Base-by-base conservation (phyloP, 2,329 filamentous ascomycete species). In the Calonectria henricotiae region DNA sequence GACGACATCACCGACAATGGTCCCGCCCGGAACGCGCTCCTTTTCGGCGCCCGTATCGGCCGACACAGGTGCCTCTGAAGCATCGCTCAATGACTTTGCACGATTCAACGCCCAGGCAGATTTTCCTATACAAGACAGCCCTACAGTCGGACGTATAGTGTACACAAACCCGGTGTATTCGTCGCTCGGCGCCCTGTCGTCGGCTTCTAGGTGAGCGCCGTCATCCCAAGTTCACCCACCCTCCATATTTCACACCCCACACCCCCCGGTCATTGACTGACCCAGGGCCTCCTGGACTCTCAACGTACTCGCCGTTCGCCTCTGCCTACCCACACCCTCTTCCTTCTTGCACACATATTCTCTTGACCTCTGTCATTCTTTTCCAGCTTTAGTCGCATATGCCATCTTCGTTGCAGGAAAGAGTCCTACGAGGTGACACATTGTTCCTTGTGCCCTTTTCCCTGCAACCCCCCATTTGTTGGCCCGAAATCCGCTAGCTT, bases 61-160 rank as follows among this genome's bases (percentile, higher is more conserved):
- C 15, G 62, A 55, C 44, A 44, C 41, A 15, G n/a, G 46, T 32
- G 27, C 65, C 30, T 44, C 66, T 44, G 62, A 58, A 35, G 61
- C 64, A 44, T 58, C 68, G 25, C 47, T 68, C 41, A 62, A 71
- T 47, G 61, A 67, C 30, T 32, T 70, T 51, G 44, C 69, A 43
- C 68, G 69, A 65, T 71, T 68, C 71, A 67, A 73, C 76, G 67
- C 71, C 69, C 51, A 62, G 8, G 47, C 76, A 65, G 73, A 71
- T 62, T 62, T 76, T 71, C 75, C 71, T 68, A 74, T 80, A 74
- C 82, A 83, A 76, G 84, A 87, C 75, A 87, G 85, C 79, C 85
- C 86, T 75, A 85, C 84, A 62, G 84, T 86, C 76, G 84, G 85
- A 74, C 79, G 79, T 58, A 76, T 79, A 75, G 71, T 74, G 68